Conservation (phyloP, 306 rosid genomes). For the Begonia masoniana region DNA sequence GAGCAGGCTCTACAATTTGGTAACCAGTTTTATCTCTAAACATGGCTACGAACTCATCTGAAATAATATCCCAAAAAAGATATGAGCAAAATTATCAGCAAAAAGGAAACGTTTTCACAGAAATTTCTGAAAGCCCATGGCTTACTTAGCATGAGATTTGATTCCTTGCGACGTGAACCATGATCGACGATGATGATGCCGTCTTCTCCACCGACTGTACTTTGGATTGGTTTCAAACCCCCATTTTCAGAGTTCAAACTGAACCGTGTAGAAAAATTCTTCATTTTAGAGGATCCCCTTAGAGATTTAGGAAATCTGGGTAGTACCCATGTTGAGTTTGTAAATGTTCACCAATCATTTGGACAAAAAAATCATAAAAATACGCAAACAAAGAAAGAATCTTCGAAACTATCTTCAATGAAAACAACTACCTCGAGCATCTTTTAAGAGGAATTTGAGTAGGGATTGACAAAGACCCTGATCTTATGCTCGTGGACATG, state of each 20-base stretch:
- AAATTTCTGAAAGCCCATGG: not conserved
- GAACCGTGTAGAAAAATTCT: conserved; percentile 15
- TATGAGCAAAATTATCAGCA: conserved; percentile 3
- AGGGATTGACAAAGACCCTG: conserved; percentile 9
- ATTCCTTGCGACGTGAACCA: conserved; percentile 84
- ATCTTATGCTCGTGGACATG: conserved; percentile 9
- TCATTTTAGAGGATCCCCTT: conserved; percentile 9
- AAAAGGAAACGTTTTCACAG: not conserved
- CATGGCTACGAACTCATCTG: conserved; percentile 83
- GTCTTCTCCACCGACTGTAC: conserved; percentile 36
- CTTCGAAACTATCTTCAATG: no score
- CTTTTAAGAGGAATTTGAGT: conserved; percentile 15
- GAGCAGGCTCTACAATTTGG: conserved; percentile 82
- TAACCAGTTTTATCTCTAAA: conserved; percentile 68
- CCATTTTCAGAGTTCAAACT: conserved; percentile 26
- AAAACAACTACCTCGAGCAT: not conserved
- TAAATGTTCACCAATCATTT: not conserved
- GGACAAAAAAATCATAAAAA: no score
- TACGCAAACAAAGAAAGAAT: not conserved
- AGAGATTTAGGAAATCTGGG: conserved; percentile 22
- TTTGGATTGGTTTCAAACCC: conserved; percentile 14
- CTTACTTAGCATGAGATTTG: conserved; percentile 85
- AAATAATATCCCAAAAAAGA: conserved; percentile 7
- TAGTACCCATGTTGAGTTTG: conserved; percentile 15
- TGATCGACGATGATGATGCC: conserved; percentile 84